A percentile compares a stretch with the other conserved stretches of the same genome.
Evolutionary conservation across 1,139 yeast species (phyloP).

Genomic region (Lodderomyces jiufengensis): DNA sequence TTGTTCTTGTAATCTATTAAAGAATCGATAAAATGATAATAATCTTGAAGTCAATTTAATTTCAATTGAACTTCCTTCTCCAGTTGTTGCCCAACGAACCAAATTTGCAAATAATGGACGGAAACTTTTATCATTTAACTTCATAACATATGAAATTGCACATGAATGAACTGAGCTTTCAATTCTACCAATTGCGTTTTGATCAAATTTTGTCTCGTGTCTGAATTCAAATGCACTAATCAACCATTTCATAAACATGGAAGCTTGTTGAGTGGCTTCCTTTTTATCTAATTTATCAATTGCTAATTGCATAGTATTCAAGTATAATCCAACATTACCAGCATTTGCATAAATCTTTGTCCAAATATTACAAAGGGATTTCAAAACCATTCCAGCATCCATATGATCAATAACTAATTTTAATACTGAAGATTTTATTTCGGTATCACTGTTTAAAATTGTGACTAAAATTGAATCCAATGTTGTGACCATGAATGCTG

Average conservation of each 20-base stretch:
- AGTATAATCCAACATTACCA: constrained; percentile 66
- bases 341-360: constrained; percentile 35
- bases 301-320: constrained; percentile 61
- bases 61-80: constrained; percentile 54
- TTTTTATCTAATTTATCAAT: constrained; percentile 71
- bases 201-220: constrained; percentile 46
- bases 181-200: constrained; percentile 73
- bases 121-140: constrained; percentile 88
- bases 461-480: constrained; percentile 58
- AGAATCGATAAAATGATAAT: constrained; percentile 79
- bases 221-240: constrained; percentile 69
- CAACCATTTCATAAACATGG: constrained; percentile 68
- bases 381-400: constrained; percentile 61
- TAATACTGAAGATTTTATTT: constrained; percentile 65
- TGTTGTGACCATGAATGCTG: constrained; percentile 76
- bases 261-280: constrained; percentile 66
- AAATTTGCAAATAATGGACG: constrained; percentile 85
- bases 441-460: constrained; percentile 57
- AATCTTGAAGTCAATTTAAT: constrained; percentile 52
- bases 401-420: constrained; percentile 63
- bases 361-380: constrained; percentile 65
- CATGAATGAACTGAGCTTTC: constrained; percentile 74
- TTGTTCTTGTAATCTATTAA: constrained; percentile 77
- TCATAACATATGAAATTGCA: constrained; percentile 77
- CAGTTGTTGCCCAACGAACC: constrained; percentile 92